Evolutionary conservation across 2,329 filamentous ascomycete species (phyloP), one percentile per base, ranked within the genome.

Genomic region (Magnaporthales sp.): DNA sequence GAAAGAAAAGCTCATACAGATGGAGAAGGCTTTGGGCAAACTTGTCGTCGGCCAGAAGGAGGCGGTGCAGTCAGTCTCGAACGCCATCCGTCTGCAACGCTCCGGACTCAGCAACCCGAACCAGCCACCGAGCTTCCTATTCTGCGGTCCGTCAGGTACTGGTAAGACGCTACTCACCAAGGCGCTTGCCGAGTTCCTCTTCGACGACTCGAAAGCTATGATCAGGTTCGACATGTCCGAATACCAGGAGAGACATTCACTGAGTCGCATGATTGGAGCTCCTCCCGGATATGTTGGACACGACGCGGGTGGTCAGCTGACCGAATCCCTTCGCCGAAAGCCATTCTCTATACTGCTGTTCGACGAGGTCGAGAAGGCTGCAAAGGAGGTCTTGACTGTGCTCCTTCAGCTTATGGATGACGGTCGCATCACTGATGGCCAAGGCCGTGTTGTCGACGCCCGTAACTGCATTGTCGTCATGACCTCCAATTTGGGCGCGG

Each of bases 171-270:
- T 99, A 24, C 88, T 99, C 67, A 98, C 94, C 70, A 99, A 99
- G 80, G 95, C 94, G 19, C 84, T 99, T 68, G 95, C 95, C 63
- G 95, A 99, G 77, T 99, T 99, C 82, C 83, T 99, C 30, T 99
- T 99, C 80, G 95, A 99, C 75, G 95, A 99, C 72, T 81, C 94
- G 29, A 97, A 97, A 81, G 84, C 94, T 38, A 98, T 99, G 95
- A 97, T 99, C 73, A 91, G 95, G 54, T 96, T 99, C 80, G 95
- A 99, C 77, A 99, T 99, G 95, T 98, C 94, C 5, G 95, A 99
- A 79, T 99, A 99, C 78, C 96, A 99, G 78, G 95, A 99, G 79
- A 90, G 94, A 5, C 95, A 99, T 77, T 91, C 94, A 0, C 86
- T 99, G 15, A 96, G 92, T 76, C 89, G 95, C 68, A 97, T 99